These are phyloP conservation scores for Rhodotorula sp. DNA, from an alignment of 1,284 basidiomycete species.

Conservation along the genomic window DNA sequence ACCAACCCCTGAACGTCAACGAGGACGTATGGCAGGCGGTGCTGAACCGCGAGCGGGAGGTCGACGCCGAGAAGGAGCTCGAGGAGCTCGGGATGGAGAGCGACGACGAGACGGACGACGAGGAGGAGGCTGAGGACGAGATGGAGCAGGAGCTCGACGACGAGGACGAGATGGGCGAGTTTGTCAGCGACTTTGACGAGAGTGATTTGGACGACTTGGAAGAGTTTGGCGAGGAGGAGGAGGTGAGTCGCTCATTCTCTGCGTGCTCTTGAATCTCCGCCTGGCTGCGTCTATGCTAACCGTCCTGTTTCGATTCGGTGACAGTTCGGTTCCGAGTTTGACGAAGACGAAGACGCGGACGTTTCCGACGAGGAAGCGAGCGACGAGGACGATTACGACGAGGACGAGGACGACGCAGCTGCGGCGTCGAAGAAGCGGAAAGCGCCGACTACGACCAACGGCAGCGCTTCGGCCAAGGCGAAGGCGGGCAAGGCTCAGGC, in stretches of 20 bases:
- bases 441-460: slow-evolving; percentile 46
- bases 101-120: slow-evolving; percentile 56
- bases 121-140: slow-evolving; percentile 57
- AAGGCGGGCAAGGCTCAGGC: slow-evolving; percentile 27
- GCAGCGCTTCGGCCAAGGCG: no score
- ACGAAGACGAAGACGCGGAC: slow-evolving; percentile 34
- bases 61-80: slow-evolving; percentile 54
- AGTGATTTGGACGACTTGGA: slow-evolving; percentile 63
- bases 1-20: slow-evolving; percentile 96
- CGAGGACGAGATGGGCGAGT: slow-evolving; percentile 65
- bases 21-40: slow-evolving; percentile 93
- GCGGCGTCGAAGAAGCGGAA: slow-evolving; percentile 56
- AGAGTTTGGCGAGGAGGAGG: slow-evolving; percentile 26
- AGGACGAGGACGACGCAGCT: slow-evolving; percentile 57
- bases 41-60: slow-evolving; percentile 66
- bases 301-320: no score
- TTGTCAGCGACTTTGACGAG: slow-evolving; percentile 72
- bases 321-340: slow-evolving; percentile 13
- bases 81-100: slow-evolving; percentile 54
- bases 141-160: slow-evolving; percentile 56
- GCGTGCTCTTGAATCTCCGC: no score
- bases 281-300: no score
- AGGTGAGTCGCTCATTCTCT: slow-evolving; percentile 44
- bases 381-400: slow-evolving; percentile 49
- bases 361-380: slow-evolving; percentile 47